A percentile compares a stretch with the other conserved stretches of the same genome.
These are phyloP conservation scores for Trichosporon ovoides DNA, from an alignment of 1,284 basidiomycete species.

Conservation along the genomic window DNA sequence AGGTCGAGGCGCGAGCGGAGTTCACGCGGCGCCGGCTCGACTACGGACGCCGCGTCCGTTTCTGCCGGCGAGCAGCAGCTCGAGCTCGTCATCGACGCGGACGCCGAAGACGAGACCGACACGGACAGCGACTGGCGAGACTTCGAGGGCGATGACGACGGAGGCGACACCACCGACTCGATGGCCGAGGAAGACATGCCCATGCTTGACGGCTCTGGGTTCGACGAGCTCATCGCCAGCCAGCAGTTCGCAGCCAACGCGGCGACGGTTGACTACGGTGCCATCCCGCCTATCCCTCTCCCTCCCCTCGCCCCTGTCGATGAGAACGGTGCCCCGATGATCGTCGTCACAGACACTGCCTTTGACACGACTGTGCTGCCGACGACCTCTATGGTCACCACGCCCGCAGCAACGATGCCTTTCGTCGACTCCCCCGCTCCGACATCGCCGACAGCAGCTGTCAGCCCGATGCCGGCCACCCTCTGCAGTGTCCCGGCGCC, in stretches of 20 bases:
- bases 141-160: constrained; percentile 31
- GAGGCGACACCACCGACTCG: constrained; percentile 45
- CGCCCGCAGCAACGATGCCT: background rate
- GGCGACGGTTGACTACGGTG: constrained; percentile 1
- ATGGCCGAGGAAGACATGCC: constrained; percentile 49
- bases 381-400: constrained; percentile 19
- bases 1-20: constrained; percentile 19
- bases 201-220: constrained; percentile 40
- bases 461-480: constrained; percentile 14
- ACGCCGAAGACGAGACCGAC: constrained; percentile 31
- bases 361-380: constrained; percentile 20
- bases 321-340: constrained; percentile 18
- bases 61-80: constrained; percentile 34
- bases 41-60: constrained; percentile 30
- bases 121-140: constrained; percentile 33
- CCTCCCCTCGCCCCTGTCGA: background rate
- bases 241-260: constrained; percentile 21
- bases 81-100: constrained; percentile 39
- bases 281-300: constrained; percentile 1
- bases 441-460: constrained; percentile 7
- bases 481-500: constrained; percentile 12
- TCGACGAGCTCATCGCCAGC: constrained; percentile 38
- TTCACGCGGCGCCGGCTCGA: constrained; percentile 27
- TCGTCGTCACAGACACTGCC: constrained; percentile 26
- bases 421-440: constrained; percentile 13